A percentile compares a stretch with the other conserved stretches of the same genome.
Conservation (phyloP, 192 early-diverging fungal genomes). For the Dissophora globulifera region DNA sequence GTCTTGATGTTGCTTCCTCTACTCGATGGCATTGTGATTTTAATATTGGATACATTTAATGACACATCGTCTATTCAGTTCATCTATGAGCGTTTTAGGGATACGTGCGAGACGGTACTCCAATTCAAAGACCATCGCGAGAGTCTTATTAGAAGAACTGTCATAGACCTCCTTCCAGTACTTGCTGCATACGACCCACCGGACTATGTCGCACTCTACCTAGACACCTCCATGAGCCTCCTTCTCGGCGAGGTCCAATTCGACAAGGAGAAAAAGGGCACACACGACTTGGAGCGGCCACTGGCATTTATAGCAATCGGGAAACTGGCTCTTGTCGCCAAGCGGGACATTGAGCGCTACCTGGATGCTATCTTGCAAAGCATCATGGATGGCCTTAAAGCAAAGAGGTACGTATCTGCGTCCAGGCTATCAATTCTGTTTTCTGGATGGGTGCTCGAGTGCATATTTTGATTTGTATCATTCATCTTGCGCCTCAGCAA, state of each 20-base stretch:
- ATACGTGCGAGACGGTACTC: conserved; percentile 80
- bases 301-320: conserved; percentile 87
- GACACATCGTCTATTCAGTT: too few species aligned
- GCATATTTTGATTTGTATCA: too few species aligned
- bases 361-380: conserved; percentile 78
- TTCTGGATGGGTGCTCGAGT: too few species aligned
- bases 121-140: conserved; percentile 82
- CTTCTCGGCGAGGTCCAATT: conserved; percentile 76
- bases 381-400: conserved; percentile 77
- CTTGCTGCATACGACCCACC: conserved; percentile 82
- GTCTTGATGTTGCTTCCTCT: neutral
- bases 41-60: too few species aligned
- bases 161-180: conserved; percentile 82
- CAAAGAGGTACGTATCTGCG: conserved; percentile 80
- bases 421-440: too few species aligned
- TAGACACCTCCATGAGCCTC: conserved; percentile 78
- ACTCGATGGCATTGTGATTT: neutral
- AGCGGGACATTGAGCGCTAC: conserved; percentile 78
- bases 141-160: conserved; percentile 78
- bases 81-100: conserved; percentile 81
- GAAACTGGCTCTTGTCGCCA: conserved; percentile 81
- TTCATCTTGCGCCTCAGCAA: conserved; percentile 41
- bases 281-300: conserved; percentile 30
- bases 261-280: conserved; percentile 66
- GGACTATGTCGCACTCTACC: conserved; percentile 75